Conservation (phyloP, 768 basidiomycete genomes). For the Candolleomyces eurysporus region DNA sequence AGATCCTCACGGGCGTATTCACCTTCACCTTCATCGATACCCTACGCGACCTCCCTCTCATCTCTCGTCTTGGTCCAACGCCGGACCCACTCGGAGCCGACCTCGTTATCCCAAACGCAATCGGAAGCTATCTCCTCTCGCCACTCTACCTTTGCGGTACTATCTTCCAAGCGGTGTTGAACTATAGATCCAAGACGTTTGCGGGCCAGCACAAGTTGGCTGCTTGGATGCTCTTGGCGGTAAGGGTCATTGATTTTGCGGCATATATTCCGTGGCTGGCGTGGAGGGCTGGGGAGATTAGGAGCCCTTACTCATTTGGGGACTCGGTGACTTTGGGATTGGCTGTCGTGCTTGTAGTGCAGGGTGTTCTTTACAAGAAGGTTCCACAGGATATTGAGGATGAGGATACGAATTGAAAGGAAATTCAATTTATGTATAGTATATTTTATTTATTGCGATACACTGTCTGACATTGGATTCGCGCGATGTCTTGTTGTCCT, state of each 20-base stretch:
- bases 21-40: too few species aligned
- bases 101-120: neutral
- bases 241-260: neutral
- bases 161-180: constrained; percentile 23
- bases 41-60: neutral
- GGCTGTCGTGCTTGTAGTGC: too few species aligned
- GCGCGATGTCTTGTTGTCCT: too few species aligned
- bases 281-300: neutral
- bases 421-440: too few species aligned
- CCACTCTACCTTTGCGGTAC: constrained; percentile 14
- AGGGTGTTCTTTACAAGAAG: too few species aligned
- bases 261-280: neutral
- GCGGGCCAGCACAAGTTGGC: constrained; percentile 20
- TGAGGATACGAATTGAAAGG: too few species aligned
- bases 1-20: too few species aligned
- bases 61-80: constrained; percentile 2
- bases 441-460: too few species aligned
- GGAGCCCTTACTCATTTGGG: too few species aligned
- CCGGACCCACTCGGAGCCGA: neutral
- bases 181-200: constrained; percentile 17
- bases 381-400: too few species aligned
- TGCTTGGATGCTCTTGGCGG: neutral
- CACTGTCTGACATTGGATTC: too few species aligned
- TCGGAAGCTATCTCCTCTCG: neutral
- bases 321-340: too few species aligned